phyloP scores from a whole-genome alignment of 2,329 filamentous ascomycete genomes.

The Sclerotinia glacialis region DNA sequence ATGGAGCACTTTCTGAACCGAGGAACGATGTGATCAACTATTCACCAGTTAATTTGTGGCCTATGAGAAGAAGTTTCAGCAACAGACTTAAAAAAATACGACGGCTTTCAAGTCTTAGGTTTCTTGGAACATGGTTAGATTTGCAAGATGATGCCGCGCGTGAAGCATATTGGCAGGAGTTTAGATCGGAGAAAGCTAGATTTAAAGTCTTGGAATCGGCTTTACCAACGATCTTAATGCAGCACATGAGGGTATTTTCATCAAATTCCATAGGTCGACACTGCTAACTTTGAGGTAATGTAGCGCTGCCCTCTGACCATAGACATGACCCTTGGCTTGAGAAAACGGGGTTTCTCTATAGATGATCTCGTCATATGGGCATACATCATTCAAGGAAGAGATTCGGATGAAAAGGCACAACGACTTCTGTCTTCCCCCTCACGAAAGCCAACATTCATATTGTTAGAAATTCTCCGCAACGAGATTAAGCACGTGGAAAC shows the following conservation, averaged over 20 bases:
- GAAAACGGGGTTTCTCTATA: constrained; percentile 24
- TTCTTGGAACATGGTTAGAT: constrained; percentile 29
- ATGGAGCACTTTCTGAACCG: background rate
- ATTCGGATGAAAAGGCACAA: constrained; percentile 29
- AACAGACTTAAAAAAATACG: constrained; percentile 6
- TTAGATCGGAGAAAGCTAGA: background rate
- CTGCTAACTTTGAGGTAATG: constrained; percentile 7
- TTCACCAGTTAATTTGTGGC: background rate
- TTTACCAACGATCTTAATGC: constrained; percentile 26
- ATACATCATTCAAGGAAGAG: constrained; percentile 31
- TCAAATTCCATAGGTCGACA: background rate
- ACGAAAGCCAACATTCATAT: constrained; percentile 32
- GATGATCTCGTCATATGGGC: constrained; percentile 36
- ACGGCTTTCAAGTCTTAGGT: constrained; percentile 9
- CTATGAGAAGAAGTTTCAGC: background rate
- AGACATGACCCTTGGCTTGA: background rate
- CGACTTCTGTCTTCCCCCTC: constrained; percentile 29
- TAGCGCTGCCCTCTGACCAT: constrained; percentile 1
- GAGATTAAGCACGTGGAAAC: constrained; percentile 28
- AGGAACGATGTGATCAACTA: background rate
- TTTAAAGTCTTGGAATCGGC: constrained; percentile 4
- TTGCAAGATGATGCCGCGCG: constrained; percentile 13
- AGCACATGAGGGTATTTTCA: constrained; percentile 22
- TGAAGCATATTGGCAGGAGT: constrained; percentile 23
- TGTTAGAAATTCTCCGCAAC: constrained; percentile 33